phyloP scores from a whole-genome alignment of 2,329 filamentous ascomycete genomes.

The Rosellinia necatrix region DNA sequence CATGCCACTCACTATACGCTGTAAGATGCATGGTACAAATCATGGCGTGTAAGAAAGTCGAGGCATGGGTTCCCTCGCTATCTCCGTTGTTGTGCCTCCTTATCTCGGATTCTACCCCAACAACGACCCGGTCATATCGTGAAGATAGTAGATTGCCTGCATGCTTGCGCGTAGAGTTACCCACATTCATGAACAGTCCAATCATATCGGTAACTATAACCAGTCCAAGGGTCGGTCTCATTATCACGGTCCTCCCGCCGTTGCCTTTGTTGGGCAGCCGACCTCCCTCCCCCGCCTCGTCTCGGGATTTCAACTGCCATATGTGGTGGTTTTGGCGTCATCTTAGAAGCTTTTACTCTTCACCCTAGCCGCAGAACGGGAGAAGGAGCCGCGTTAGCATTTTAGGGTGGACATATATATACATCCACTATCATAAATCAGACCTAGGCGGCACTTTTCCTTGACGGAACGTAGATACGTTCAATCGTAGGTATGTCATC shows the following conservation, averaged over 20 bases:
- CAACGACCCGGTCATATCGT: constrained; percentile 10
- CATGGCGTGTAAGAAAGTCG: constrained; percentile 6
- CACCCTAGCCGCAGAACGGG: constrained; percentile 1
- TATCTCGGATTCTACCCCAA: constrained; percentile 23
- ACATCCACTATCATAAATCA: too few relatives aligned
- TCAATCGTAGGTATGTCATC: constrained; percentile 23
- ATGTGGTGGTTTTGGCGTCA: constrained; percentile 7
- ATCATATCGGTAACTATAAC: neutral
- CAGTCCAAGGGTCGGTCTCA: neutral
- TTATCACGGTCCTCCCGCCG: constrained; percentile 14
- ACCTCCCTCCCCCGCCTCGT: constrained; percentile 15
- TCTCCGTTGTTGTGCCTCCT: constrained; percentile 24
- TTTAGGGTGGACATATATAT: too few relatives aligned
- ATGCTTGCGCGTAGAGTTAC: constrained; percentile 14
- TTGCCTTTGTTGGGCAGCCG: constrained; percentile 3
- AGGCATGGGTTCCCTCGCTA: constrained; percentile 12
- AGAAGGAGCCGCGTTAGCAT: neutral
- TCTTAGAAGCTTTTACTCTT: constrained; percentile 3
- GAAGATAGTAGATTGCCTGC: constrained; percentile 16
- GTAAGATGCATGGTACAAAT: neutral
- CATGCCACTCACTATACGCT: constrained; percentile 7
- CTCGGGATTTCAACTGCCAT: constrained; percentile 1
- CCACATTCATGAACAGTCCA: neutral
- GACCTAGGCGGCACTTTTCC: too few relatives aligned
- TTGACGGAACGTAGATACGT: neutral